Evolutionary conservation across 2,329 filamentous ascomycete genomes (phyloP), one percentile per base, ranked within the genome.

Genomic region (Pseudogymnoascus sp.): DNA sequence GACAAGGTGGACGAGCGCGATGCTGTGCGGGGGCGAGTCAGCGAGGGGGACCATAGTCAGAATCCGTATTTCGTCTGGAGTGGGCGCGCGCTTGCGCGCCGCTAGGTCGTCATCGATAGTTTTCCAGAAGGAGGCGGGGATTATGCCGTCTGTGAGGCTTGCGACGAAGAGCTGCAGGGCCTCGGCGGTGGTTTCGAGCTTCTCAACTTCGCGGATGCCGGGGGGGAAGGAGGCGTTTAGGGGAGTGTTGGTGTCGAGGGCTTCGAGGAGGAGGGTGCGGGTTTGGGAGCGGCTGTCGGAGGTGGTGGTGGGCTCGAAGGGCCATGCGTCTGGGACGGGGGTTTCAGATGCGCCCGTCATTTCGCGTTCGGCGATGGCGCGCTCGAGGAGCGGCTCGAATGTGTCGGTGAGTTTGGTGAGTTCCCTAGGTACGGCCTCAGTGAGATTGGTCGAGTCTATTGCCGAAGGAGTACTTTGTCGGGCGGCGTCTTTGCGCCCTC

Each of bases 361-460:
- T 62, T 82, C 82, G 65, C 83, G 81, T 60, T 88, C 85, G 0
- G 86, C 86, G 6, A 83, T 73, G 26, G 78, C 80, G 19, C 84
- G 79, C 67, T 85, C 84, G 2, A 79, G 80, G 41, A 86, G 75
- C 6, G 74, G 79, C 69, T 84, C 84, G 14, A 96, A 82, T 10
- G 87, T 85, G 73, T 96, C 91, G 4, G 92, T 97, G 70, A 99
- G 83, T 72, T 88, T 88, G 76, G 96, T 96, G 7, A 98, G 81
- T 74, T 97, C 93, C 2, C 43, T 1, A 3, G 43, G 43, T 28
- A 50, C 43, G 24, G 43, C 43, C 14, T 50, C 43, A 14, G 43
- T 50, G 43, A 50, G 43, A 16, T 7, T 28, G n/a, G 2, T 50
- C 11, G 43, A 50, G 14, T 50, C 43, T 11, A n/a, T 11, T 16